Base-by-base conservation (phyloP, 257 asterid species). In the Petunia secreta region DNA sequence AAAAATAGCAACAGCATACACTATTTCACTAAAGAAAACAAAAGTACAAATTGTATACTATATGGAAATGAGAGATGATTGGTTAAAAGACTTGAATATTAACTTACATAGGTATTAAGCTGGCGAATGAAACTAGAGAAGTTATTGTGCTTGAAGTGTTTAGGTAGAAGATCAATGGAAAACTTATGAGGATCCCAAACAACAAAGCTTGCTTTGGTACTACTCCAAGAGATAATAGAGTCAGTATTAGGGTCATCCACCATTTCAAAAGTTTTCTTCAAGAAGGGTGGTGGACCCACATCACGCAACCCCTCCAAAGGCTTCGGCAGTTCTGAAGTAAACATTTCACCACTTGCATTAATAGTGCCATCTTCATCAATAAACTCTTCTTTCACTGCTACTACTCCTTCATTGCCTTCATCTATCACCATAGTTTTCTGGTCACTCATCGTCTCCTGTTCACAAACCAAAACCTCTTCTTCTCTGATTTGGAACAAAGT, bases 101-200 rank as follows among this genome's bases (percentile, higher is more conserved):
- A 4, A 75, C 97, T 86, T 81, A 95, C 99, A 84, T 92, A 92
- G 82, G 99, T 96, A 79, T 93, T 93, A 71, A 96, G 97, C 58
- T 96, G 99, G 53, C 98, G 92, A 66, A 95, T 90, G 69, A 95
- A 95, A 91, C 99, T 93, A 1, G 99, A 93, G 90, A 95, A 95
- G 86, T 93, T 92, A 82, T 80, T 91, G 86, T 95, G 99, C 90
- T 93, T 93, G 82, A 95, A 95, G 86, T 95, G 90, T 43, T 83
- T 90, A 14, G 99, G 98, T 60, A 95, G 92, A 87, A 95, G 86
- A 82, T 95, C 89, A 8, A 83, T 80, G 25, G 98, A 89, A 14
- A 95, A 89, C 54, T 60, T 84, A 84, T 95, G 94, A 25, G 93
- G 90, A 16, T 95, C 97, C 98, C 97, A 93, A 71, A 93, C 96